phyloP scores from a whole-genome alignment of 257 asterid species.

The Anisodus acutangulus region DNA sequence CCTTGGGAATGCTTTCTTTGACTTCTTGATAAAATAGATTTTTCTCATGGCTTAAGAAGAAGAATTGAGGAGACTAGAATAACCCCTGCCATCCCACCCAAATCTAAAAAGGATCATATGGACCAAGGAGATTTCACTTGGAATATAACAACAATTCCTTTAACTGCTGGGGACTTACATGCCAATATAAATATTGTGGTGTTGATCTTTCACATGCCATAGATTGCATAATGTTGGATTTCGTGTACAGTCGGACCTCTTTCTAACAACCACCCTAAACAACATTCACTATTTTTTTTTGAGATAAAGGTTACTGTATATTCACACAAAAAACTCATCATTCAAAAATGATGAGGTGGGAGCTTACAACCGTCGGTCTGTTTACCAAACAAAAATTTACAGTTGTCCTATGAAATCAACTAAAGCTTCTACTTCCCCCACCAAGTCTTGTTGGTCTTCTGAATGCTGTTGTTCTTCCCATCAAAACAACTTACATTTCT shows the following conservation, averaged over 20 bases:
- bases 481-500: too few relatives aligned
- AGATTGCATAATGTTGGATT: background rate
- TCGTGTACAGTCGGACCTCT: background rate
- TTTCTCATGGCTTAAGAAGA: constrained; percentile 1
- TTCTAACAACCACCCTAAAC: too few relatives aligned
- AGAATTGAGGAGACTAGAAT: background rate
- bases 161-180: background rate
- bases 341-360: too few relatives aligned
- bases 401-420: too few relatives aligned
- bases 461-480: too few relatives aligned
- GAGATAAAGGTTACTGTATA: too few relatives aligned
- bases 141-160: background rate
- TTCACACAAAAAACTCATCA: too few relatives aligned
- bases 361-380: too few relatives aligned
- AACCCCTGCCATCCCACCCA: background rate
- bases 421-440: too few relatives aligned
- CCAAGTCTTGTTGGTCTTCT: too few relatives aligned
- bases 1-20: background rate
- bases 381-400: too few relatives aligned
- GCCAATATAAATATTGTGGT: background rate
- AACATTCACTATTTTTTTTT: too few relatives aligned
- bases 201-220: background rate
- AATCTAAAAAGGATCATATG: background rate
- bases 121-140: background rate
- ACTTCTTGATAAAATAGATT: background rate